Evolutionary conservation across 306 rosid species (phyloP), one percentile per base, ranked within the genome.

Genomic region (Quercus suber): DNA sequence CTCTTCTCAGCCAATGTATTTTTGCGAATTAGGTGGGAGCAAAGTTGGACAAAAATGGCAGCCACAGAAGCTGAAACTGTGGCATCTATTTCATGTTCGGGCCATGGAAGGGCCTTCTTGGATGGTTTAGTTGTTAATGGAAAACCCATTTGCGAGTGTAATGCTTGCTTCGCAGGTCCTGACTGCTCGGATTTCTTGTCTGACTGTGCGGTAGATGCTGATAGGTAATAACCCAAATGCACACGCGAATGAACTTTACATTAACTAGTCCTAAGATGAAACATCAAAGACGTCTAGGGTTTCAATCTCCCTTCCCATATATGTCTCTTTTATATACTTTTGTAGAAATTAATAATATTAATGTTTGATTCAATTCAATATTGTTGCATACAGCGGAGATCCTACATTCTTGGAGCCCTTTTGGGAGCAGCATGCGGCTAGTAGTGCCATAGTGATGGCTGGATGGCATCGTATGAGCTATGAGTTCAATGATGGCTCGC

Each of bases 401-500:
- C 91, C 89, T 55, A 79, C 21, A 28, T 88, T 88, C 79, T 65
- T 88, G 76, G 88, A 88, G 73, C 91, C 91, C 5, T 88, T 81
- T 58, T 88, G 89, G 91, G 81, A 30, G 85, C 12, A 37, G 35
- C 80, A 77, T 73, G 79, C 89, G 52, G 80, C 67, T 27, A 55
- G 78, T 3, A 88, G 89, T 59, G 89, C 83, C 1, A 7, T 86
- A 53, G 12, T 83, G 55, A 81, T 83, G 28, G 52, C 89, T 25
- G 92, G 92, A 17, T 88, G 89, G 92, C 89, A 88, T 55, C 76
- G 91, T 73, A 85, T 88, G 91, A 72, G 88, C 2, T 88, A 88
- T 30, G 0, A 5, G 3, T 83, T 69, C 25, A 20, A 74, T 31
- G 81, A 83, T 74, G 18, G 41, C 0, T 28, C 89, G 25, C 64